These are phyloP conservation scores for Berberis thunbergii DNA, from an alignment of 164 flowering plant species.

Conservation along the genomic window DNA sequence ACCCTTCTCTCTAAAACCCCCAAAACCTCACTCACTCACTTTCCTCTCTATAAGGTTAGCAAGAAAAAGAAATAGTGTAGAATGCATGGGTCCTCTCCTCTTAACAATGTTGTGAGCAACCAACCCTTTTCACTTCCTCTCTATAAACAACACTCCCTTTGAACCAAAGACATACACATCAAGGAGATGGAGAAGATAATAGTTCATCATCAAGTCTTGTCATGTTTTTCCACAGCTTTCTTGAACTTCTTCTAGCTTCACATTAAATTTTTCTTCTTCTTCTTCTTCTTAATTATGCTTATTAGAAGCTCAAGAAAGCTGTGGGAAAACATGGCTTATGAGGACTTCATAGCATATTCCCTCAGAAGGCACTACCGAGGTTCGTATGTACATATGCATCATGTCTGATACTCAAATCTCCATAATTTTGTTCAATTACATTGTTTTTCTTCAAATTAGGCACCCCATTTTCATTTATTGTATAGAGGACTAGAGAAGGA, in stretches of 20 bases:
- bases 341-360: constrained; percentile 13
- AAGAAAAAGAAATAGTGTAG: not conserved
- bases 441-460: no score
- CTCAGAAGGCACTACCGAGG: no score
- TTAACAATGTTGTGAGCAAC: constrained; percentile 6
- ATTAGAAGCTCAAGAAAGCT: constrained; percentile 36
- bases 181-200: not conserved
- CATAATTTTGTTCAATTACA: no score
- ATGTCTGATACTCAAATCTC: no score
- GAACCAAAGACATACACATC: not conserved
- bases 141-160: constrained; percentile 2
- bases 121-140: not conserved
- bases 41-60: constrained; percentile 14
- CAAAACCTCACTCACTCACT: constrained; percentile 1
- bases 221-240: constrained; percentile 91
- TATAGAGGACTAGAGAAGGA: no score
- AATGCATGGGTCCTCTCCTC: not conserved
- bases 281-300: constrained; percentile 25
- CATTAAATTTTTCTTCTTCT: not conserved
- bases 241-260: constrained; percentile 40
- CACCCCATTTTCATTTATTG: no score
- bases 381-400: no score
- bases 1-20: not conserved
- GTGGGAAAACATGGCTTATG: constrained; percentile 36
- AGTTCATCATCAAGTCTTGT: constrained; percentile 26